Conservation (phyloP, 2,329 filamentous ascomycete genomes). For the Ophiocordyceps polyrhachis-furcata region DNA sequence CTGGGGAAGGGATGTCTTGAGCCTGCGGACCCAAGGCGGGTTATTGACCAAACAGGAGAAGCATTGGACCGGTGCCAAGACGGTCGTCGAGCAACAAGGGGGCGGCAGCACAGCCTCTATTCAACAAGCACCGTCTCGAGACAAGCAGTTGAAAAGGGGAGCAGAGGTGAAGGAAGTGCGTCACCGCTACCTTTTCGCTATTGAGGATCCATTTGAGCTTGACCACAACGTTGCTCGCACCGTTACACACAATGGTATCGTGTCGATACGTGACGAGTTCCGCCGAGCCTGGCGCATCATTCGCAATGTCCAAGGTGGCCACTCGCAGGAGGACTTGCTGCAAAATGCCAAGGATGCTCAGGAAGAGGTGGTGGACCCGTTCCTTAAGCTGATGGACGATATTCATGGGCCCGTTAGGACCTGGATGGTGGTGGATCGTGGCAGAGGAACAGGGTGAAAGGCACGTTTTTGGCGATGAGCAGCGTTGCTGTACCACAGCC, state of each 20-base stretch:
- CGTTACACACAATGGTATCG: conserved; percentile 66
- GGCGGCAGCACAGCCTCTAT: conserved; percentile 7
- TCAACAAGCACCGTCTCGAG: background rate
- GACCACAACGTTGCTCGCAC: conserved; percentile 80
- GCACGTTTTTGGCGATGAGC: background rate
- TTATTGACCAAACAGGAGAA: conserved; percentile 58
- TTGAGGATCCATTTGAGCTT: conserved; percentile 80
- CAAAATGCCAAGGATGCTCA: conserved; percentile 24
- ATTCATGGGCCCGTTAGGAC: conserved; percentile 12
- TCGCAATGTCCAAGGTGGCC: conserved; percentile 25
- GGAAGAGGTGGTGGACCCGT: conserved; percentile 6
- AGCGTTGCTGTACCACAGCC: background rate
- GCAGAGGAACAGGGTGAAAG: background rate
- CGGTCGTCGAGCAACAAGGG: conserved; percentile 35
- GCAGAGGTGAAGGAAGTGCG: conserved; percentile 47
- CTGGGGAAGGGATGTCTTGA: conserved; percentile 66
- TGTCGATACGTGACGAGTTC: conserved; percentile 70
- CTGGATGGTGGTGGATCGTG: background rate
- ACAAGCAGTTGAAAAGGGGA: conserved; percentile 10
- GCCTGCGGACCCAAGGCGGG: conserved; percentile 52
- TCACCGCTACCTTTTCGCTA: conserved; percentile 68
- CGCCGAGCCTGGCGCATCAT: conserved; percentile 61
- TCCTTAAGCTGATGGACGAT: conserved; percentile 13
- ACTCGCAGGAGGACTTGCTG: conserved; percentile 28
- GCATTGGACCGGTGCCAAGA: conserved; percentile 72